Conservation (phyloP, 495 filamentous ascomycete genomes). For the Neurospora sp. region DNA sequence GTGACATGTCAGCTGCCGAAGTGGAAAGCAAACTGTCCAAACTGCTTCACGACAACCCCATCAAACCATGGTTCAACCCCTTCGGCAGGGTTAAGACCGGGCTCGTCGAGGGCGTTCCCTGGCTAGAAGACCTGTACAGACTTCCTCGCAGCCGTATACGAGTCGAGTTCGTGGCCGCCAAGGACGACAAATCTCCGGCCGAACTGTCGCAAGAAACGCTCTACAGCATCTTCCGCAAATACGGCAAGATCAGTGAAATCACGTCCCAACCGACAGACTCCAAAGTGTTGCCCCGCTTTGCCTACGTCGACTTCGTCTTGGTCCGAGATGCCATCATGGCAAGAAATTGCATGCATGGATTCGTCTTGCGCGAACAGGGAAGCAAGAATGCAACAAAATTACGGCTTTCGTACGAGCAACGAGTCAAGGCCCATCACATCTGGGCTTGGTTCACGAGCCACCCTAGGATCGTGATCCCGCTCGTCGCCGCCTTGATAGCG, state of each 20-base stretch:
- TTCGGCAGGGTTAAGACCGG: conserved; percentile 58
- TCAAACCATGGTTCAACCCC: conserved; percentile 84
- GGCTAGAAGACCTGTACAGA: conserved; percentile 87
- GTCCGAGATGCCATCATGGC: conserved; percentile 72
- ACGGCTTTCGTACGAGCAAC: conserved; percentile 71
- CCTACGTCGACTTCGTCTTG: conserved; percentile 62
- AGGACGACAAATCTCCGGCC: conserved; percentile 35
- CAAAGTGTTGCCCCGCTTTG: conserved; percentile 70
- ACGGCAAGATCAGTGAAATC: conserved; percentile 82
- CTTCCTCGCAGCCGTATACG: conserved; percentile 64
- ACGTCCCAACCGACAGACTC: conserved; percentile 68
- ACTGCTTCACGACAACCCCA: conserved; percentile 55
- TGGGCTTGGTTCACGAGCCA: conserved; percentile 86
- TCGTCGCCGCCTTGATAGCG: conserved; percentile 67
- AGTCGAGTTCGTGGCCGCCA: conserved; percentile 75
- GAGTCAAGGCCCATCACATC: conserved; percentile 63
- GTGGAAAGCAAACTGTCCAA: conserved; percentile 41
- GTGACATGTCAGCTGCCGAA: conserved; percentile 40
- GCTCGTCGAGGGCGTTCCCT: conserved; percentile 74
- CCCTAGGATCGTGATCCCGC: conserved; percentile 78
- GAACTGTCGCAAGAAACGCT: conserved; percentile 81
- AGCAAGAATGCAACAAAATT: conserved; percentile 65
- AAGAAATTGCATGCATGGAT: conserved; percentile 88
- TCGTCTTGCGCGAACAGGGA: conserved; percentile 57
- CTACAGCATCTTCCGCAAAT: conserved; percentile 79